Evolutionary conservation across 2,329 filamentous ascomycete genomes (phyloP), one percentile per base, ranked within the genome.

Genomic region (Paradendryphiella salina): DNA sequence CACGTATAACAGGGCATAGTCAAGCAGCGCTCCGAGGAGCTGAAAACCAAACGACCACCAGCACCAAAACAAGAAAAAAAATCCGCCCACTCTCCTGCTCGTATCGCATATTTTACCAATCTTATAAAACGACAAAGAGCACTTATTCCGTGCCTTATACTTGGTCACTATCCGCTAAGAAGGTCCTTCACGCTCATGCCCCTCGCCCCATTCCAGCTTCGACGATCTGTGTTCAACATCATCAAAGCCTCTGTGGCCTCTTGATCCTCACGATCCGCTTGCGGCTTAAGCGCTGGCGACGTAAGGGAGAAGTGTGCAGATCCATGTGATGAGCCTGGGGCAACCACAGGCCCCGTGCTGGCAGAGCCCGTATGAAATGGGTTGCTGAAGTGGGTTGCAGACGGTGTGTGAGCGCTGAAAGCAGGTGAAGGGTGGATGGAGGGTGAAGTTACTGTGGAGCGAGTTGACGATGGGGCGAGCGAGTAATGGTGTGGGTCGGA

Each of bases 171-270:
- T 8, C 67, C 66, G 41, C 75, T 77, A 9, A 79, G 58, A 37
- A 79, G 56, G 59, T 79, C 77, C 49, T 70, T 72, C 6, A 79
- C 77, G 50, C 76, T 79, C 75, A 79, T 78, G 8, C 71, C 72
- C 20, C 72, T 58, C 15, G 62, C 70, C 7, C 64, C 61, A 52
- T 59, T 66, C 75, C 76, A 78, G 47, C 66, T 74, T 29, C 89
- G 80, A 33, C 89, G 82, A 69, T 94, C 90, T 46, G 80, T 85
- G 60, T 92, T 95, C 52, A 96, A 77, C 91, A 96, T 96, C 70
- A 96, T 74, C 61, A 96, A 72, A 3, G 91, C 92, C 10, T 90
- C 87, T 6, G 90, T 94, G 1, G 90, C 92, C 70, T 94, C 90
- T 54, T 91, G 86, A 35, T 80, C 77, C 23, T 77, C 70, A 7